Conservation (phyloP, 2,329 filamentous ascomycete species). For the Colletotrichum eremochloae region DNA sequence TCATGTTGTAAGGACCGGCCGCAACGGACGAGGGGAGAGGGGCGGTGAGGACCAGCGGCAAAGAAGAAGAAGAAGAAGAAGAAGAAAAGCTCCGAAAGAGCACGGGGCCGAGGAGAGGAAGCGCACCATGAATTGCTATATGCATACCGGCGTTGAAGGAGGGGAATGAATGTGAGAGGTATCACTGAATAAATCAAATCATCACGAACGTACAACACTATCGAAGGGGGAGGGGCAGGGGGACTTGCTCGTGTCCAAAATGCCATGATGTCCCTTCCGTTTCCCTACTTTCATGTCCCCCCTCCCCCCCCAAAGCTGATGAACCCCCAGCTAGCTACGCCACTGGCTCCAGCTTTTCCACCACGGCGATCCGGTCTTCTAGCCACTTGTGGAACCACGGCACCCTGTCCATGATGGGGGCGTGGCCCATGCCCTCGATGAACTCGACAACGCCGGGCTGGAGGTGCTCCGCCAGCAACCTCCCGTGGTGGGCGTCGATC, state of each 20-base stretch:
- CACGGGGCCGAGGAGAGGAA: background rate
- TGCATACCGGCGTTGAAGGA: constrained; percentile 30
- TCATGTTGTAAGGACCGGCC: constrained; percentile 70
- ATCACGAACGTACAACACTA: constrained; percentile 16
- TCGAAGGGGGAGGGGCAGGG: background rate
- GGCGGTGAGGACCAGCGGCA: background rate
- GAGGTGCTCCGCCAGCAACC: constrained; percentile 75
- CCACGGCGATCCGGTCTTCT: constrained; percentile 67
- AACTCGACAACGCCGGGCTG: constrained; percentile 72
- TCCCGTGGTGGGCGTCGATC: constrained; percentile 79
- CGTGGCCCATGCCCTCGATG: constrained; percentile 81
- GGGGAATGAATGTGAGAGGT: constrained; percentile 20
- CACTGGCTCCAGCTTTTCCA: constrained; percentile 58
- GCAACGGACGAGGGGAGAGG: background rate
- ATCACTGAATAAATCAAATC: constrained; percentile 36
- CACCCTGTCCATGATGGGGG: constrained; percentile 78
- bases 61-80: no score
- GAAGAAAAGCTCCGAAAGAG: background rate
- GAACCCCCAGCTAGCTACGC: no score
- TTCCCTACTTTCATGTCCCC: background rate
- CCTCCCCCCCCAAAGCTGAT: background rate
- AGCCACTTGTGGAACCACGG: constrained; percentile 77
- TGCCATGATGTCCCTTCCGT: background rate
- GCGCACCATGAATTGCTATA: background rate
- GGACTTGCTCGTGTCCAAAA: background rate